Percentiles rank a stretch among this genome's conserved stretches.
Evolutionary conservation across 768 basidiomycete genomes (phyloP).

Genomic region (Podaxis rugospora): DNA sequence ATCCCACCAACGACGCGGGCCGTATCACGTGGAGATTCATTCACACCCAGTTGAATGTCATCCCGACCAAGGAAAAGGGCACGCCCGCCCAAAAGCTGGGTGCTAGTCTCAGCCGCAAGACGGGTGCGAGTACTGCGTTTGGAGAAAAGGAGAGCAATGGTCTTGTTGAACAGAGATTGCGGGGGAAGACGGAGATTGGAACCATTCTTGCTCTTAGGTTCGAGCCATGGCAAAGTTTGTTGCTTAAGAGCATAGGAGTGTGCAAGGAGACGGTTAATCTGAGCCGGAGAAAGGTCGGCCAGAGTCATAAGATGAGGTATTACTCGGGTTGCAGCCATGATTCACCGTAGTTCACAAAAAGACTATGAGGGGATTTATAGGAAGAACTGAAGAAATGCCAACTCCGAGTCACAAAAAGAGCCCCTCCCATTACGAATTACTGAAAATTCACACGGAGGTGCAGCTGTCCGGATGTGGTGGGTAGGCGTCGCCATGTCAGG

Average conservation of each 20-base stretch:
- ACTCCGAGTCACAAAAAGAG: no score
- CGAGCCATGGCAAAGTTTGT: conserved; percentile 61
- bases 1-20: conserved; percentile 89
- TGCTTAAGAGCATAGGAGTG: conserved; percentile 67
- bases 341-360: background rate
- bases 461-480: no score
- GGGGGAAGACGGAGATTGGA: conserved; percentile 54
- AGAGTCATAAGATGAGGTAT: conserved; percentile 81
- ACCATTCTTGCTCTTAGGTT: conserved; percentile 43
- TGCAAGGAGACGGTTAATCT: conserved; percentile 62
- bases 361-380: background rate
- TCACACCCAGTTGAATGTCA: conserved; percentile 96
- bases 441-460: no score
- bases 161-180: conserved; percentile 76
- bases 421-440: no score
- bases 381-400: background rate
- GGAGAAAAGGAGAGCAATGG: conserved; percentile 85
- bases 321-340: conserved; percentile 16
- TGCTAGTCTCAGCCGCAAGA: conserved; percentile 80
- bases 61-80: conserved; percentile 85
- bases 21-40: conserved; percentile 82
- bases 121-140: conserved; percentile 94
- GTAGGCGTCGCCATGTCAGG: no score
- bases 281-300: conserved; percentile 76
- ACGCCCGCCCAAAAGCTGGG: conserved; percentile 76